Base-by-base conservation (phyloP, 768 basidiomycete genomes). In the Rhodosporidiobolus odoratus region DNA sequence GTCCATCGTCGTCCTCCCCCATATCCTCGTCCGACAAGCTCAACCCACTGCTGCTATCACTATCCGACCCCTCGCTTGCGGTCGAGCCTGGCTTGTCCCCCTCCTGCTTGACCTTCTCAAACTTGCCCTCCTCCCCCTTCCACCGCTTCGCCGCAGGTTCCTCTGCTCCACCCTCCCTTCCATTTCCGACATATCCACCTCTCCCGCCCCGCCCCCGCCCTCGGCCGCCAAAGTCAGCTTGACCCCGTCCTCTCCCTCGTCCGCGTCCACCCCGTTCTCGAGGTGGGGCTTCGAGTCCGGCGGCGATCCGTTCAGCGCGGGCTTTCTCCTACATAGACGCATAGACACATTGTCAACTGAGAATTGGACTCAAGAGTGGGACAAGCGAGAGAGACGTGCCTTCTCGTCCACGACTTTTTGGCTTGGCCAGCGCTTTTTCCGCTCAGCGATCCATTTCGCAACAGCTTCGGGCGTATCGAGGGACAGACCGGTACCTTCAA, bases 351-450 rank as follows among this genome's bases (percentile, higher is more conserved):
- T 8, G 16, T n/a, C 13, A 34, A 5, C n/a, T n/a, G 17, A 17
- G 19, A 41, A 35, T 40, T 17, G 21, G 27, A 37, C 25, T 40
- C 4, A 17, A 43, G 23, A 17, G 53, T 6, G 19, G 27, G 38
- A 45, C 13, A n/a, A 32, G n/a, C 16, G 25, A 16, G 54, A 15
- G 9, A 43, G 25, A 16, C 68, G 58, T 8, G 81, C 81, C 77
- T 94, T 96, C 54, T 95, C 91, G 67, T 85, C 85, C 3, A 91
- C 83, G 34, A 86, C 85, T 58, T 82, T 77, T 38, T 84, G 78
- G 25, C 87, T 89, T 17, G 95, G 95, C 83, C 89, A 98, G 23
- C 89, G 86, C 75, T 85, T 87, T 79, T 86, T 93, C 50, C 95
- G 87, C 76, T 97, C 94, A 21, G 85, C 86, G 58, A 95, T 85